These are phyloP conservation scores for Collariella sp. DNA, from an alignment of 495 filamentous ascomycete genomes.

Conservation along the genomic window DNA sequence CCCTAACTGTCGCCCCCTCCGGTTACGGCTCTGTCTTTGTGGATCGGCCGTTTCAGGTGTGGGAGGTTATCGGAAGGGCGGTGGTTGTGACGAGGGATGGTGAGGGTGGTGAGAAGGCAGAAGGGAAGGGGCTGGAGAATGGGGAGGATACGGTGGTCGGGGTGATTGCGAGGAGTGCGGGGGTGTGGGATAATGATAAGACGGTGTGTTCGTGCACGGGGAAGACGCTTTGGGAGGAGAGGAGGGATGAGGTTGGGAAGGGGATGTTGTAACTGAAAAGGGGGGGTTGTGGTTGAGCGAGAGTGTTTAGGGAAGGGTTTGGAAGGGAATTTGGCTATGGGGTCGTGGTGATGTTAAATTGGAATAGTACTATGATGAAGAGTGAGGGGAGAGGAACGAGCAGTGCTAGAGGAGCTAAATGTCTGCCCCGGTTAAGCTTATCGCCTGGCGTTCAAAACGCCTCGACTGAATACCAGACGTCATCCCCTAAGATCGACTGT, in stretches of 20 bases:
- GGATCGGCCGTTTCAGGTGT: slow-evolving; percentile 73
- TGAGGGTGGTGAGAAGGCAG: slow-evolving; percentile 34
- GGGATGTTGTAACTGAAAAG: slow-evolving; percentile 86
- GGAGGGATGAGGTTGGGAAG: slow-evolving; percentile 75
- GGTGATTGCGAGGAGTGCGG: slow-evolving; percentile 88
- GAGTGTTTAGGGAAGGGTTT: background rate
- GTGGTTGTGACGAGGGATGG: slow-evolving; percentile 66
- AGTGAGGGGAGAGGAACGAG: background rate
- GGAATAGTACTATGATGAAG: no score
- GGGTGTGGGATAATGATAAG: slow-evolving; percentile 98
- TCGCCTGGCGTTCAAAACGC: no score
- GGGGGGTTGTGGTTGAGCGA: background rate
- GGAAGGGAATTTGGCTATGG: background rate
- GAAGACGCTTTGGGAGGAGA: slow-evolving; percentile 96
- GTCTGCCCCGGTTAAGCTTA: no score
- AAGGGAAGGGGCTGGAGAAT: slow-evolving; percentile 50
- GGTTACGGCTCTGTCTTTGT: slow-evolving; percentile 69
- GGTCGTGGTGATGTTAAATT: background rate
- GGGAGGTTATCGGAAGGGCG: slow-evolving; percentile 91
- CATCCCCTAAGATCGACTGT: background rate
- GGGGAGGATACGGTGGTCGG: slow-evolving; percentile 80
- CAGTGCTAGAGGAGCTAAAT: background rate
- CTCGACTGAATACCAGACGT: background rate
- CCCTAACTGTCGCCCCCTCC: slow-evolving; percentile 57
- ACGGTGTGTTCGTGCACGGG: slow-evolving; percentile 90